Base-by-base conservation (phyloP, 192 early-diverging fungal genomes). In the Chytriomyces confervae region DNA sequence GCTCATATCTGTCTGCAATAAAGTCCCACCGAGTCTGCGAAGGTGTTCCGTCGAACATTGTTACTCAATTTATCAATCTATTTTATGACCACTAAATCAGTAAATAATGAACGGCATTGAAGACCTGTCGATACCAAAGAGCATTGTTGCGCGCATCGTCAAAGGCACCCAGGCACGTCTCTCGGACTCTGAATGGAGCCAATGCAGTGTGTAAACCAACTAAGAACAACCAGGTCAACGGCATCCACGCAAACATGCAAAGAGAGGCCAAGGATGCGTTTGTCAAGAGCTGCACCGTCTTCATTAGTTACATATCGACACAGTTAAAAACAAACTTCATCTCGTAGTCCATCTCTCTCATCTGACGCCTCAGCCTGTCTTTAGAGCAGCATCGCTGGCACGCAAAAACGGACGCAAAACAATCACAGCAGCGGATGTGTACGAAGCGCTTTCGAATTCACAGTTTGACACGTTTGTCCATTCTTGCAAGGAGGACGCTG, bases 281-380 rank as follows among this genome's bases (percentile, higher is more conserved):
- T 61, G 45, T 46, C n/a, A 74, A 74, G 29, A 63, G 61, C 8
- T 36, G 13, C 29, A 74, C 72, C 9, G 72, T 74, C 9, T 74
- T 74, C 61, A 74, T 74, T 61, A 62, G 60, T 18, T 74, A 63
- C 61, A 74, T 74, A 7, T 74, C 72, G 20, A 48, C 44, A 18
- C 72, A 74, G 72, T 72, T 51, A 18, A 50, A 29, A 16, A 13
- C 24, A 27, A 27, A 70, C 78, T 85, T 53, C 72, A n/a, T 10
- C 11, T 60, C 0, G 13, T 85, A 20, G 69, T 18, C 23, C 16
- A 61, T 23, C 62, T 20, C 62, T 36, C 18, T 64, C 57, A 1
- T 29, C 13, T 66, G 64, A 27, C 13, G 3, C 27, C 36, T 23
- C 36, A 2, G 0, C 36, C 36, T 36, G 36, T 36, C 36, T 43